These are phyloP conservation scores for Coemansia umbellata DNA, from an alignment of 192 early-diverging fungal genomes.

Conservation along the genomic window DNA sequence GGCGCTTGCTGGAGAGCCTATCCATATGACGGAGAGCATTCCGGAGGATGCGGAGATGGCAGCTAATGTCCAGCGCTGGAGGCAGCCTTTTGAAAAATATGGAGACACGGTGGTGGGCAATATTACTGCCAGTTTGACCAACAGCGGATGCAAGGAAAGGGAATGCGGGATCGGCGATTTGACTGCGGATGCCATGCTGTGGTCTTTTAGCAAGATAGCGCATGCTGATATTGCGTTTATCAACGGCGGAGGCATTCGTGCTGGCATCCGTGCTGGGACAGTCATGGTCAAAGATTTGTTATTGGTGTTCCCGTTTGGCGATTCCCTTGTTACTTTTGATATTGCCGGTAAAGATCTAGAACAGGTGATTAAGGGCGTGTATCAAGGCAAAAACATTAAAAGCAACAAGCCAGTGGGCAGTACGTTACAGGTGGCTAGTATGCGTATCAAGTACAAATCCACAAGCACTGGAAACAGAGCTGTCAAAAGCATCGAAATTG, in stretches of 20 bases:
- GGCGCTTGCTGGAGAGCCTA: slow-evolving; percentile 53
- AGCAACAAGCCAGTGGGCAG: slow-evolving; percentile 44
- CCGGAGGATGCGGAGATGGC: slow-evolving; percentile 47
- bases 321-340: slow-evolving; percentile 47
- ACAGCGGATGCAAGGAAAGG: slow-evolving; percentile 38
- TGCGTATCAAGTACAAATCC: slow-evolving; percentile 38
- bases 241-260: slow-evolving; percentile 65
- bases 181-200: slow-evolving; percentile 61
- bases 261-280: slow-evolving; percentile 51
- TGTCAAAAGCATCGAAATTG: slow-evolving; percentile 23
- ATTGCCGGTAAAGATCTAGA: slow-evolving; percentile 55
- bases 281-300: slow-evolving; percentile 55
- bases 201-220: no score
- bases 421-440: slow-evolving; percentile 57
- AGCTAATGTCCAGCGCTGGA: slow-evolving; percentile 51
- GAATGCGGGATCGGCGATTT: slow-evolving; percentile 66
- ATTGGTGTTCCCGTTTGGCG: slow-evolving; percentile 61
- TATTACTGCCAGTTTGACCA: slow-evolving; percentile 36
- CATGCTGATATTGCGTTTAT: slow-evolving; percentile 53
- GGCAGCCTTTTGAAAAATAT: slow-evolving; percentile 53
- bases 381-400: slow-evolving; percentile 25
- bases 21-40: slow-evolving; percentile 56
- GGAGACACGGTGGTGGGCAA: slow-evolving; percentile 50
- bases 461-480: not conserved
- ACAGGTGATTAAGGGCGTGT: slow-evolving; percentile 52